phyloP scores from a whole-genome alignment of 163 green algal species.

The Scenedesmus sp. region DNA sequence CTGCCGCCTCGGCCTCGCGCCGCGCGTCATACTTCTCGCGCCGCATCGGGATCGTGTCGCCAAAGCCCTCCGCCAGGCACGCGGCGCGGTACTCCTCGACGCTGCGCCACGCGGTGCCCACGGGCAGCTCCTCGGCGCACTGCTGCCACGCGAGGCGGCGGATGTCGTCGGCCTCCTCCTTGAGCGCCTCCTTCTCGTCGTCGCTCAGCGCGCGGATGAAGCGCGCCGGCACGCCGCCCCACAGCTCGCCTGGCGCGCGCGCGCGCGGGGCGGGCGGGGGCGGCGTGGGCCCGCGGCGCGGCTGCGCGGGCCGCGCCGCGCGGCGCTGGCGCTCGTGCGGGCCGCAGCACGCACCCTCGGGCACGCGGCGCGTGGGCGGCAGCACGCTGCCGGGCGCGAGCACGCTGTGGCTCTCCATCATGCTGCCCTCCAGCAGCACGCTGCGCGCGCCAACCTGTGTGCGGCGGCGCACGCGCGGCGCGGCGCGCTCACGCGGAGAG shows the following conservation, averaged over 20 bases:
- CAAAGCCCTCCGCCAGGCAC: not conserved
- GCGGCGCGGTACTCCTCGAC: slow-evolving; percentile 50
- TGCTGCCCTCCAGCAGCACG: slow-evolving; percentile 87
- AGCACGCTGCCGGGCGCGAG: slow-evolving; percentile 87
- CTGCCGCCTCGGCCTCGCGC: slow-evolving; percentile 1
- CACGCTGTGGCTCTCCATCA: slow-evolving; percentile 83
- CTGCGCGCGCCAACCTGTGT: slow-evolving; percentile 70
- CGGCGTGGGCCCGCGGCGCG: not conserved
- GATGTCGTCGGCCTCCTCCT: slow-evolving; percentile 25
- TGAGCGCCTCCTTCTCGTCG: slow-evolving; percentile 70
- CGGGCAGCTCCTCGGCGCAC: slow-evolving; percentile 28
- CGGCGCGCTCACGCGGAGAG: too few species aligned
- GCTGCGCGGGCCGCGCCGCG: too few species aligned
- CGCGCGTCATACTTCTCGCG: slow-evolving; percentile 36
- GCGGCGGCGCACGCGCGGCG: too few species aligned
- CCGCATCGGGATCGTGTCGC: slow-evolving; percentile 20
- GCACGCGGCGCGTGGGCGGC: slow-evolving; percentile 81
- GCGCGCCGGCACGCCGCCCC: slow-evolving; percentile 85
- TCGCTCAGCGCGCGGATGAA: slow-evolving; percentile 87
- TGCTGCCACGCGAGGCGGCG: slow-evolving; percentile 37
- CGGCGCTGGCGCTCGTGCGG: not conserved
- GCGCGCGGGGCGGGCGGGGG: not conserved
- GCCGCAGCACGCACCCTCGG: slow-evolving; percentile 40
- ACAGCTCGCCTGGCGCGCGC: slow-evolving; percentile 76
- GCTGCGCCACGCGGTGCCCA: slow-evolving; percentile 54